Evolutionary conservation across 1,284 basidiomycete species (phyloP), one percentile per base, ranked within the genome.

Genomic region (Ceratobasidium sp.): DNA sequence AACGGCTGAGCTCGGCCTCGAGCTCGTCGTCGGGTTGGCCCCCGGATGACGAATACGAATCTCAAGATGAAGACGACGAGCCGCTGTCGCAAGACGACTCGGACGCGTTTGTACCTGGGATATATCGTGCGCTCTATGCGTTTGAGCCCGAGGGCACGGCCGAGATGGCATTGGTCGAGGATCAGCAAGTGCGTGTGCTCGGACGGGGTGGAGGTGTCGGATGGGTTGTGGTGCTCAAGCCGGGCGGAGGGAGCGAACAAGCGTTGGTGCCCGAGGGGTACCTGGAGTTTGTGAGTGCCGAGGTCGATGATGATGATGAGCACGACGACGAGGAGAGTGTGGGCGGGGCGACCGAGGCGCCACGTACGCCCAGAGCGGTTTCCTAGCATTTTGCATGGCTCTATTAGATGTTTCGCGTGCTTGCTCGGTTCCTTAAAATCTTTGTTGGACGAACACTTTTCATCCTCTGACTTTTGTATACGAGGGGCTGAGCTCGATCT

Each of bases 131-230:
- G 9, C 18, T 91, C 77, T 92, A 89, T 75, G 82, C 86, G 2
- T 92, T 92, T 76, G 86, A 88, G 61, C 85, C 90, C 0, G 90
- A 92, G 76, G 90, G 90, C 1, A 87, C 85, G 21, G 88, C 90
- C 28, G 91, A 92, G 84, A 91, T 92, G 89, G 83, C 83, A 53
- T 79, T 92, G 58, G 85, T 83, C 74, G 90, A 92, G 79, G 90
- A 89, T 70, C 89, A 92, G 80, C 76, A 89, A 50, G 87, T 92
- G 18, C 81, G 82, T 2, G 88, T 92, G 39, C 80, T 92, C 1
- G 89, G 89, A 0, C 78, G 89, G 55, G 90, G 90, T 0, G 90
- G 89, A 0, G 90, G 75, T 16, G 87, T 89, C 2, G 90, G 91
- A 0, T 91, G 90, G 90, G 90, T 89, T 0, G 87, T 91, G 16